A percentile compares a stretch with the other conserved stretches of the same genome.
Conservation (phyloP, 2,329 filamentous ascomycete species). For the Fusarium buxicola region DNA sequence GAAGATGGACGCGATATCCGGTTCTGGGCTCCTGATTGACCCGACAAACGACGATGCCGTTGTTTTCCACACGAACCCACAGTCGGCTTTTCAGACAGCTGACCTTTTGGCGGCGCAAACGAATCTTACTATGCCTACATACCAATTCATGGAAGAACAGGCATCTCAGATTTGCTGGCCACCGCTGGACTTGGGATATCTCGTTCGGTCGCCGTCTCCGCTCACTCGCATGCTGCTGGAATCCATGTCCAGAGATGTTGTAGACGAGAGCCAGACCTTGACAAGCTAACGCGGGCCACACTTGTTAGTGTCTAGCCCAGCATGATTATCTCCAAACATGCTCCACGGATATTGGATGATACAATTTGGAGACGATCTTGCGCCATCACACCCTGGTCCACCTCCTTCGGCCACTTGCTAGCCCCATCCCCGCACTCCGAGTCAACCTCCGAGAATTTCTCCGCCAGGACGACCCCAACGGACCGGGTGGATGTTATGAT, state of each 20-base stretch:
- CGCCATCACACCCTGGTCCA: constrained; percentile 33
- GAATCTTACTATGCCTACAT: constrained; percentile 39
- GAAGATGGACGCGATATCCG: constrained; percentile 43
- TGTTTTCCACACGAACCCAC: constrained; percentile 23
- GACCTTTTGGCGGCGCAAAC: constrained; percentile 34
- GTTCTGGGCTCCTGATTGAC: constrained; percentile 27
- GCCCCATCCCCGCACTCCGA: constrained; percentile 24
- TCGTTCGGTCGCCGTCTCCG: constrained; percentile 43
- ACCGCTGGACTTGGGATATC: constrained; percentile 42
- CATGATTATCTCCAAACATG: constrained; percentile 11
- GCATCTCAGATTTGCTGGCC: constrained; percentile 44
- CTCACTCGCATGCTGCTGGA: constrained; percentile 45
- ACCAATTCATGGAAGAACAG: constrained; percentile 46
- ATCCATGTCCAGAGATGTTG: constrained; percentile 39
- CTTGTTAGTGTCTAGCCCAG: not conserved
- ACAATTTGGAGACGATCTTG: constrained; percentile 26
- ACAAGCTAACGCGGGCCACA: not conserved
- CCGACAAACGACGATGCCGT: constrained; percentile 16
- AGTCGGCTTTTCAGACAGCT: constrained; percentile 28
- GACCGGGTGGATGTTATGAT: not conserved
- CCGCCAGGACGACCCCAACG: constrained; percentile 28
- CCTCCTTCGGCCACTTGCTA: not conserved
- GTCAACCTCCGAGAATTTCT: constrained; percentile 40
- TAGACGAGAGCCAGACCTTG: constrained; percentile 31
- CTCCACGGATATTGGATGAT: too few species aligned